A percentile compares a stretch with the other conserved stretches of the same genome.
phyloP scores from a whole-genome alignment of 2,329 filamentous ascomycete genomes.

The Aureobasidium melanogenum region DNA sequence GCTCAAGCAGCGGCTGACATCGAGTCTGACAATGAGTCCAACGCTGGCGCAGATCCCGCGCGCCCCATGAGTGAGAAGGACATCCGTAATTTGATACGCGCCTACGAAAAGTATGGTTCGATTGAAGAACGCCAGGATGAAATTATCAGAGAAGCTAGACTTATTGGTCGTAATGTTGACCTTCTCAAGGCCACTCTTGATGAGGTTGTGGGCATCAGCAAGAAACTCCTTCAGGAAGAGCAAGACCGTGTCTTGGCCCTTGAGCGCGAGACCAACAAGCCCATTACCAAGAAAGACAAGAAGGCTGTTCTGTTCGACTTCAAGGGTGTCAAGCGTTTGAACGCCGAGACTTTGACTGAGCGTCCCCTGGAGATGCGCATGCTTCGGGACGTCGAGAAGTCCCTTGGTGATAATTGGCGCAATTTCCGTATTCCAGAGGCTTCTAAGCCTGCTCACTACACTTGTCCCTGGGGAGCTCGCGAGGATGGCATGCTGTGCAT shows the following conservation, averaged over 20 bases:
- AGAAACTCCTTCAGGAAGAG: constrained; percentile 65
- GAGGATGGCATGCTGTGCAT: constrained; percentile 97
- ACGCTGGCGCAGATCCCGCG: constrained; percentile 62
- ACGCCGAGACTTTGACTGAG: constrained; percentile 90
- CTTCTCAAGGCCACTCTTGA: constrained; percentile 67
- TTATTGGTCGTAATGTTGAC: constrained; percentile 73
- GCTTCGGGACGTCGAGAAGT: constrained; percentile 63
- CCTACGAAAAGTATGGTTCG: constrained; percentile 83
- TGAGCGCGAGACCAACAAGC: constrained; percentile 66
- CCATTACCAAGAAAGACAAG: constrained; percentile 89
- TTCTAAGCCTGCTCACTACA: constrained; percentile 84
- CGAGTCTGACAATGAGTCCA: constrained; percentile 34
- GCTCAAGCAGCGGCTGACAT: constrained; percentile 53
- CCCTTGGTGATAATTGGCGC: constrained; percentile 53
- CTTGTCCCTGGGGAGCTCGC: constrained; percentile 80
- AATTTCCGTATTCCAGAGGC: constrained; percentile 85
- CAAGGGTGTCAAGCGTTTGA: constrained; percentile 85
- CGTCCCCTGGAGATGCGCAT: constrained; percentile 82
- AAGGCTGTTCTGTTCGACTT: constrained; percentile 96
- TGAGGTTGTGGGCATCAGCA: constrained; percentile 67
- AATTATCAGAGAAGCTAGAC: constrained; percentile 75
- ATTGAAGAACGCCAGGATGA: constrained; percentile 84
- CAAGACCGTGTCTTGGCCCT: constrained; percentile 50
- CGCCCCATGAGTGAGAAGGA: constrained; percentile 90
- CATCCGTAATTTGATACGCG: constrained; percentile 80